Evolutionary conservation across 345 rosid species (phyloP).

Genomic region (Ailanthus altissimus): DNA sequence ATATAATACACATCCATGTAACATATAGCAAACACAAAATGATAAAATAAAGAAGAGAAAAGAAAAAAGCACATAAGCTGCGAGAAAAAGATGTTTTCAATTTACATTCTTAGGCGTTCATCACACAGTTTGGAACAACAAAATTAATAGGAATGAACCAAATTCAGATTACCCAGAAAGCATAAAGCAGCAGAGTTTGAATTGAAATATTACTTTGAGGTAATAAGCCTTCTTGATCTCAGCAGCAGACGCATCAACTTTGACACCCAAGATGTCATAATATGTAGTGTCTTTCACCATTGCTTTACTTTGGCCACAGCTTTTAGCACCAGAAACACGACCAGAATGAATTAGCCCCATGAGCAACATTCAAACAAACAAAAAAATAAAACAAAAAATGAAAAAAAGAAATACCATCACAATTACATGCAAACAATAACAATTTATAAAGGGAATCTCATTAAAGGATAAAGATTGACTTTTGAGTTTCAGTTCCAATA

Average conservation of each 20-base stretch:
- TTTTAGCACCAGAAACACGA: conserved; percentile 13
- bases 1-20: not conserved
- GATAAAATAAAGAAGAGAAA: not conserved
- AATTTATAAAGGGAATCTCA: conserved; percentile 6
- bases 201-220: conserved; percentile 51
- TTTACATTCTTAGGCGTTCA: not conserved
- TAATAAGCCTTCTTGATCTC: conserved; percentile 96
- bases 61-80: not conserved
- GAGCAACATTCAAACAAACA: not conserved
- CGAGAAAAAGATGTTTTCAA: too few species aligned
- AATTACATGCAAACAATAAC: not conserved
- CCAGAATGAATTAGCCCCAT: conserved; percentile 20
- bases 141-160: not conserved
- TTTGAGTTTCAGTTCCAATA: not conserved
- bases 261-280: conserved; percentile 76
- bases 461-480: conserved; percentile 7
- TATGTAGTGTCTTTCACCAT: conserved; percentile 78
- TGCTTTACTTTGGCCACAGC: not conserved
- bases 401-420: not conserved
- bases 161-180: not conserved
- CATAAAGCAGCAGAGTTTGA: not conserved
- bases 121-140: not conserved
- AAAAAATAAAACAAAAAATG: not conserved
- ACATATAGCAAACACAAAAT: not conserved
- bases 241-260: conserved; percentile 62